Base-by-base conservation (phyloP, 352 stramenopile species). In the Globisporangium orthogonon region DNA sequence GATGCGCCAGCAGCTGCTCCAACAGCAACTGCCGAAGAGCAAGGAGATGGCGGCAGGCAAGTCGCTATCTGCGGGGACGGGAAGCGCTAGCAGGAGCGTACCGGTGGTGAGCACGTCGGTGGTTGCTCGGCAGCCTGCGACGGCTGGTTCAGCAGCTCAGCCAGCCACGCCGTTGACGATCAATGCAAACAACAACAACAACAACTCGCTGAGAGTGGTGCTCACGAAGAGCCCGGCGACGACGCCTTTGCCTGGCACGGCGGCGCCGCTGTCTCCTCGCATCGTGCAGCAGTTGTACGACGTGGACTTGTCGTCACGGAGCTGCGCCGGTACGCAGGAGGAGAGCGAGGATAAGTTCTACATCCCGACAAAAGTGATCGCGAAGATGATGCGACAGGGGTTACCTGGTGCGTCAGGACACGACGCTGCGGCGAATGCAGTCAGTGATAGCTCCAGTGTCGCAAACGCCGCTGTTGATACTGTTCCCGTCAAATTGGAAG, bases 311-410 rank as follows among this genome's bases (percentile, higher is more conserved):
- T 68, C 65, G 7, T 73, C 69, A 17, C 70, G 84, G 49, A 77
- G 59, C n/a, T 86, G 67, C 56, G 56, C 30, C 4, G 54, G 66
- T 0, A 60, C 50, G 11, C 44, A 59, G 0, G 72, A 83, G 14
- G 82, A 88, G 33, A 62, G 63, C 23, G 84, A 94, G 6, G 79
- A 90, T 15, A 84, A 84, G 45, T 74, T 94, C 52, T 94, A 94
- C 65, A 74, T 94, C 23, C 81, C 84, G 1, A 23, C 70, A 3
- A 87, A 88, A 41, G 65, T 66, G 2, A 71, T 94, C n/a, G 61
- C 72, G 4, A 91, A 90, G 52, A 73, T 94, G 50, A 94, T 94
- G 84, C 70, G 78, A 3, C 65, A 61, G 37, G 77, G 62, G 1
- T 58, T 94, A 2, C 74, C 71, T 0, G 63, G 62, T 15, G 60